Evolutionary conservation across 1,284 basidiomycete genomes (phyloP), one percentile per base, ranked within the genome.

Genomic region (Ustilago sp.): DNA sequence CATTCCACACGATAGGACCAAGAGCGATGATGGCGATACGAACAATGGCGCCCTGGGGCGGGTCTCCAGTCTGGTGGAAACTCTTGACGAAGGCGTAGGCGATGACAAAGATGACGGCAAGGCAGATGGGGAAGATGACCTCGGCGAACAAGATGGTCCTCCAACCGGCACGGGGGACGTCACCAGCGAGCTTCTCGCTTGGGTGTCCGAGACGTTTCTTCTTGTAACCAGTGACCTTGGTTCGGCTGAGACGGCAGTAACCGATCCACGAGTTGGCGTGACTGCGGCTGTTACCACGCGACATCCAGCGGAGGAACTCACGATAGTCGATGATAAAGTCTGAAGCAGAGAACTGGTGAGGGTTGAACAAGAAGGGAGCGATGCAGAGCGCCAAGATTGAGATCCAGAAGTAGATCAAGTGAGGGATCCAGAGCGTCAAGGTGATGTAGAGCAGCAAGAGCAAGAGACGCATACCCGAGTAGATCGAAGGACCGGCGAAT

Each of bases 1-100:
- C 94, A 86, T 99, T 99, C 91, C 92, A 98, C 4, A 96, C 94
- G 81, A 99, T 92, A 1, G 96, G 97, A 7, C 96, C 96, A 19
- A 99, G 88, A 11, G 96, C 91, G 79, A 99, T 92, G 83, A 99
- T 91, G 34, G 93, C 93, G 72, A 99, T 94, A 55, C 96, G 93
- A 66, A 98, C 90, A 74, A 99, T 89, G 76, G 93, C 94, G 63
- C 93, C 90, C 77, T 87, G 80, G 6, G 82, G 79, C 56, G 82
- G 82, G 69, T 82, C 81, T 61, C 76, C 74, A 34, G 50, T 62
- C 57, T 75, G 61, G 65, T 79, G 81, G 80, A 86, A 84, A 66
- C 76, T 80, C 80, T 86, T 86, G 80, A 85, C 83, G 58, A 85
- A 86, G 66, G 81, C 79, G 72, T 86, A 86, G 23, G 82, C 83